These are phyloP conservation scores for Henckelia pumila DNA, from an alignment of 257 asterid genomes.

Conservation along the genomic window DNA sequence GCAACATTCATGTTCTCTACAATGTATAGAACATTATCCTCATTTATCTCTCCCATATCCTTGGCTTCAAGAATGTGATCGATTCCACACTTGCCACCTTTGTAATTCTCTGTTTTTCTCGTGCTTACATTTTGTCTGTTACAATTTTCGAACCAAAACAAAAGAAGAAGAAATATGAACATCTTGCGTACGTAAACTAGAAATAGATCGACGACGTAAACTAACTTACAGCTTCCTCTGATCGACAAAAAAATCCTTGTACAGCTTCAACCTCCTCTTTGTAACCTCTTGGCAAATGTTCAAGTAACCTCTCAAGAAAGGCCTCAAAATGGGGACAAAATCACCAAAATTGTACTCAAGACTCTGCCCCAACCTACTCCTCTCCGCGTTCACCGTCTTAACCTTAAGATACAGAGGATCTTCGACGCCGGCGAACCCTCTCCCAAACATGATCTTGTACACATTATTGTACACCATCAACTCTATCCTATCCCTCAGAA, in stretches of 20 bases:
- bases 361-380: conserved; percentile 56
- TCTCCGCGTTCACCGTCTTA: conserved; percentile 54
- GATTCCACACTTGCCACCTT: conserved; percentile 38
- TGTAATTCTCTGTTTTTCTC: too few relatives aligned
- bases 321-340: conserved; percentile 52
- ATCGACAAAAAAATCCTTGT: conserved; percentile 49
- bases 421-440: conserved; percentile 46
- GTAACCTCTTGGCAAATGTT: conserved; percentile 46
- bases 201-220: too few relatives aligned
- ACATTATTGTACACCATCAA: conserved; percentile 53
- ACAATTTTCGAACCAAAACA: conserved; percentile 9
- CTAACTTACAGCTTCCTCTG: conserved; percentile 59
- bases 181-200: too few relatives aligned
- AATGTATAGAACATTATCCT: conserved; percentile 50
- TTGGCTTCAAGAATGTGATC: conserved; percentile 54
- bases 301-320: conserved; percentile 23
- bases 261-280: conserved; percentile 44
- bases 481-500: conserved; percentile 42
- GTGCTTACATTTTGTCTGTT: conserved; percentile 32
- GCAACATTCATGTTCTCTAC: conserved; percentile 57
- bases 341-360: conserved; percentile 58
- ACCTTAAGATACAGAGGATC: conserved; percentile 45
- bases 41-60: conserved; percentile 53
- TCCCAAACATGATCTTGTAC: conserved; percentile 50
- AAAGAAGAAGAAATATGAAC: too few relatives aligned